These are phyloP conservation scores for Eustoma russellianum DNA, from an alignment of 257 asterid species.

Conservation along the genomic window DNA sequence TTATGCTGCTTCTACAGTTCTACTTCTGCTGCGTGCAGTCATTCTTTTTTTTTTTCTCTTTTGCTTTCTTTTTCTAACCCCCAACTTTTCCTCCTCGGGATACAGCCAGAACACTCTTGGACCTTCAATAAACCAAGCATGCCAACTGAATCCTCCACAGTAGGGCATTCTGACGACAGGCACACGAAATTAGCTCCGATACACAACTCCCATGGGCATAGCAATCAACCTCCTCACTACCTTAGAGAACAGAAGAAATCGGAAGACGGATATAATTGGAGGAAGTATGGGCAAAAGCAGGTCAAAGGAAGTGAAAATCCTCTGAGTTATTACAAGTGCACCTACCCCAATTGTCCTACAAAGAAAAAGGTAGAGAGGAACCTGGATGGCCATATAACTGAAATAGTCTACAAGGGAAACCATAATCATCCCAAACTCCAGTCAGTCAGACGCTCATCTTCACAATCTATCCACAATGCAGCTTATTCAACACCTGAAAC, in stretches of 20 bases:
- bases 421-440: constrained; percentile 93
- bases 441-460: constrained; percentile 56
- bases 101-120: constrained; percentile 24
- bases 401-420: constrained; percentile 78
- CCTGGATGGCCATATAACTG: constrained; percentile 74
- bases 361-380: constrained; percentile 85
- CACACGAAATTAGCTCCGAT: constrained; percentile 17
- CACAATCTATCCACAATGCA: constrained; percentile 34
- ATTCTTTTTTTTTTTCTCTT: not conserved
- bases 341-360: constrained; percentile 67
- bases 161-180: constrained; percentile 14
- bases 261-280: constrained; percentile 86
- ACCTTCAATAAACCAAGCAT: constrained; percentile 16
- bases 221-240: constrained; percentile 31
- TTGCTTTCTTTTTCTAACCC: constrained; percentile 19
- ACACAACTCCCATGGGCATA: constrained; percentile 22
- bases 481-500: constrained; percentile 23
- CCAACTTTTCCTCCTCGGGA: constrained; percentile 24
- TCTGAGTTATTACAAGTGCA: constrained; percentile 80
- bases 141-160: constrained; percentile 20
- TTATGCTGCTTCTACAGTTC: not conserved
- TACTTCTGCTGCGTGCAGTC: not conserved
- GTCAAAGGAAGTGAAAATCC: constrained; percentile 90
- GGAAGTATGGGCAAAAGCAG: constrained; percentile 80
- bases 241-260: constrained; percentile 62